Conservation (phyloP, 257 asterid genomes). For the Paulownia fortunei region DNA sequence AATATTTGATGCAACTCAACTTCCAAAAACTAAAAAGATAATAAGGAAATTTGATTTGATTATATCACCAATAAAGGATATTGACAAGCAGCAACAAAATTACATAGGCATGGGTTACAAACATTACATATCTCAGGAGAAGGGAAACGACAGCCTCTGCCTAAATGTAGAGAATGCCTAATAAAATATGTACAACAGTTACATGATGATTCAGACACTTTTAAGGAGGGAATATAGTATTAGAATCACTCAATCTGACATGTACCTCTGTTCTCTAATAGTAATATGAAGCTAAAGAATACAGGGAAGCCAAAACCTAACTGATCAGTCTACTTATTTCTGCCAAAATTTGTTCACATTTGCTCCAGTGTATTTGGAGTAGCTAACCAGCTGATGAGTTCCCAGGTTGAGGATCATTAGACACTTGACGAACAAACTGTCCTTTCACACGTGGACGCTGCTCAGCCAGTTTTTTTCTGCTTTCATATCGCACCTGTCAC, state of each 20-base stretch:
- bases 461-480: conserved; percentile 95
- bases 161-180: conserved; percentile 18
- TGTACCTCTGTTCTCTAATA: conserved; percentile 13
- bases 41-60: background rate
- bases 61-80: conserved; percentile 1
- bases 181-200: conserved; percentile 23
- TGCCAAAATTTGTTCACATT: conserved; percentile 36
- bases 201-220: conserved; percentile 19
- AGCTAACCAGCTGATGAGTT: conserved; percentile 45
- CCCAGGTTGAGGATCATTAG: conserved; percentile 49
- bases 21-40: background rate
- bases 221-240: background rate
- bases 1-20: background rate
- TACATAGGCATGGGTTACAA: background rate
- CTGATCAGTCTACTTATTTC: conserved; percentile 36
- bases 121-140: conserved; percentile 26
- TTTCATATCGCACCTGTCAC: conserved; percentile 87
- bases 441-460: conserved; percentile 97
- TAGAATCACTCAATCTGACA: conserved; percentile 26
- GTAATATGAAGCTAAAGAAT: conserved; percentile 26
- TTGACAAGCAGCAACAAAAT: background rate
- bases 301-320: conserved; percentile 20
- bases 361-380: conserved; percentile 30
- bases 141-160: background rate
- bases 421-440: conserved; percentile 86